Evolutionary conservation across 2,329 filamentous ascomycete genomes (phyloP).

Genomic region (Immersiporthe knoxdaviesiana): DNA sequence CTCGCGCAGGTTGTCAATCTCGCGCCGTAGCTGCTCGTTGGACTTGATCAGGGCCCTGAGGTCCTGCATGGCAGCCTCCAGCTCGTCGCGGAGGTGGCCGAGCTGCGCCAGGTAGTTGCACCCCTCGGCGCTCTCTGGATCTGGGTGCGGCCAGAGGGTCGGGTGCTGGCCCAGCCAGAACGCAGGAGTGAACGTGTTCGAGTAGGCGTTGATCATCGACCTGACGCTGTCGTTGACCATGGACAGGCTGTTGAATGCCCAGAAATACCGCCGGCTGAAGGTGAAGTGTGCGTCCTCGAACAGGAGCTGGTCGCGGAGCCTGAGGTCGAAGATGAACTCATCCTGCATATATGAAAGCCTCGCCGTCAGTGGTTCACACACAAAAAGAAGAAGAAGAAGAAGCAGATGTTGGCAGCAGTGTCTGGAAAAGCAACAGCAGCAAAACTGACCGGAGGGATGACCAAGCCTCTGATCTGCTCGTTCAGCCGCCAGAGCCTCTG

Average conservation of each 20-base stretch:
- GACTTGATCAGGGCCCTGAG: constrained; percentile 51
- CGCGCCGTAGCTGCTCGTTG: constrained; percentile 57
- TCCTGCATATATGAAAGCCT: constrained; percentile 35
- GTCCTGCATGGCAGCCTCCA: constrained; percentile 55
- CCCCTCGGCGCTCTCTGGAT: constrained; percentile 48
- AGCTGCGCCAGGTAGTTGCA: constrained; percentile 54
- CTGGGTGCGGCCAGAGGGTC: constrained; percentile 58
- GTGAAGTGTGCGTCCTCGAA: constrained; percentile 66
- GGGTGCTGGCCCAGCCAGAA: constrained; percentile 61
- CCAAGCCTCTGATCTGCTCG: constrained; percentile 59
- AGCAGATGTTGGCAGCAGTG: background rate
- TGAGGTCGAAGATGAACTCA: constrained; percentile 62
- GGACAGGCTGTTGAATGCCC: constrained; percentile 63
- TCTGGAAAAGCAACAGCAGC: background rate
- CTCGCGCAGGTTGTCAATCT: constrained; percentile 61
- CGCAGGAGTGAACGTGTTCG: constrained; percentile 60
- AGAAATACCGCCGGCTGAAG: constrained; percentile 65
- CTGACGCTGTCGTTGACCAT: constrained; percentile 63
- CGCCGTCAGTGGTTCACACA: background rate
- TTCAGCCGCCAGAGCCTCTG: constrained; percentile 62
- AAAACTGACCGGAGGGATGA: constrained; percentile 55
- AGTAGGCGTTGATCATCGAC: constrained; percentile 59
- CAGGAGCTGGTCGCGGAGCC: constrained; percentile 59
- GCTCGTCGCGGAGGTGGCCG: constrained; percentile 48
- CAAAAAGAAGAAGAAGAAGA: background rate